Base-by-base conservation (phyloP, 768 basidiomycete species). In the Candolleomyces efflorescens region DNA sequence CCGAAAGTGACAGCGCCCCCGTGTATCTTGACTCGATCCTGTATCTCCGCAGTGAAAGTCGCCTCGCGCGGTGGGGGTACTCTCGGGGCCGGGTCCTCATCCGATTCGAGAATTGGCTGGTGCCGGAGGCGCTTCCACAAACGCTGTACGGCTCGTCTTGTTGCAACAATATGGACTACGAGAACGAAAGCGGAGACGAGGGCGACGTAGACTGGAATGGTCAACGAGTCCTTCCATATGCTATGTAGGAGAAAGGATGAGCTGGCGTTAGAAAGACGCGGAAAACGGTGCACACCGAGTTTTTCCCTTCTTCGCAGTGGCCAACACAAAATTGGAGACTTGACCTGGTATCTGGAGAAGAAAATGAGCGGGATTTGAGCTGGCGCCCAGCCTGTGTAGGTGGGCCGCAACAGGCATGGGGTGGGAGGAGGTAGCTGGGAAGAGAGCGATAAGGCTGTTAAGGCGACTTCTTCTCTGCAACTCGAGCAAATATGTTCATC, bases 1-100 rank as follows among this genome's bases (percentile, higher is more conserved):
- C 65, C 64, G 66, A 82, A 84, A 23, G 82, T 78, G 13, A 68
- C 67, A 4, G 65, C 59, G 10, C 84, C 84, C 4, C 82, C 80
- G 54, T 79, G 76, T 12, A 67, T 61, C 15, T 63, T 53, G 27
- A 83, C 65, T 62, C 82, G 80, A 22, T 59, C 58, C 17, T 53
- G 36, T 7, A 59, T 20, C 32, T 59, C 58, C 12, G 24, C 53
- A n/a, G 32, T 22, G 5, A 47, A 36, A 18, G 43, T 49, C 3
- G 58, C 36, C 24, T 59, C 58, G 5, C 51, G 20, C 17, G 45
- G 46, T 17, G 41, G 43, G 5, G 36, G 41, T 32, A 18, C 17
- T 3, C 23, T 27, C 9, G 27, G 17, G 20, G 37, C 54, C 22
- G 36, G 52, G 6, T 39, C 58, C 3, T 27, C 41, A 13, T 54